Percentiles rank a stretch among this genome's conserved stretches.
Conservation (phyloP, 257 asterid species). For the Gynochthodes officinalis region DNA sequence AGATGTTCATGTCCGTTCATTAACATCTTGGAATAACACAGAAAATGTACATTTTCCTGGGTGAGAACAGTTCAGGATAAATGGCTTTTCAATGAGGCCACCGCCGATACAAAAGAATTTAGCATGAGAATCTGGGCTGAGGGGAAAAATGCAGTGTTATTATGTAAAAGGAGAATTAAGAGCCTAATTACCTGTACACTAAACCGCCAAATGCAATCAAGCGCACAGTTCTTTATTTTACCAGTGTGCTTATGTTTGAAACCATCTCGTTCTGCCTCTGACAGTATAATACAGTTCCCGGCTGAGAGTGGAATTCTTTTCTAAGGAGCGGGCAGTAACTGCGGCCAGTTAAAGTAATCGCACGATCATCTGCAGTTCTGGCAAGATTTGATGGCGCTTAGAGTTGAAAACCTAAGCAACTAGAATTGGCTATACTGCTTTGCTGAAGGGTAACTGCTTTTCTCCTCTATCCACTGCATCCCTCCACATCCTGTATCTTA, state of each 20-base stretch:
- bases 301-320: neutral
- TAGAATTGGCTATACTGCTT: slow-evolving; percentile 27
- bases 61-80: neutral
- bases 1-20: too few species aligned
- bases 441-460: slow-evolving; percentile 37
- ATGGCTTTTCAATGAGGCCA: neutral
- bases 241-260: slow-evolving; percentile 17
- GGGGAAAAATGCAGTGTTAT: neutral
- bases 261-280: slow-evolving; percentile 27
- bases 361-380: slow-evolving; percentile 18
- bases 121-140: neutral
- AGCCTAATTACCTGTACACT: slow-evolving; percentile 44
- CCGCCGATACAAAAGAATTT: neutral
- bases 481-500: slow-evolving; percentile 82
- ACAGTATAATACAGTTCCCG: slow-evolving; percentile 19
- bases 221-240: slow-evolving; percentile 37
- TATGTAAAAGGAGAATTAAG: neutral
- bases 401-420: slow-evolving; percentile 12
- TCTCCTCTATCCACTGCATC: slow-evolving; percentile 62
- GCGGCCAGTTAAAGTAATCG: slow-evolving; percentile 9
- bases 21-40: slow-evolving; percentile 2
- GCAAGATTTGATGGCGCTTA: slow-evolving; percentile 20
- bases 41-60: neutral
- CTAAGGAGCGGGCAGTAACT: neutral
- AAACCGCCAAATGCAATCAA: slow-evolving; percentile 15